Percentiles rank a stretch among this genome's conserved stretches.
Evolutionary conservation across 805 yeast species (phyloP).

Genomic region (Nematodospora valgi): DNA sequence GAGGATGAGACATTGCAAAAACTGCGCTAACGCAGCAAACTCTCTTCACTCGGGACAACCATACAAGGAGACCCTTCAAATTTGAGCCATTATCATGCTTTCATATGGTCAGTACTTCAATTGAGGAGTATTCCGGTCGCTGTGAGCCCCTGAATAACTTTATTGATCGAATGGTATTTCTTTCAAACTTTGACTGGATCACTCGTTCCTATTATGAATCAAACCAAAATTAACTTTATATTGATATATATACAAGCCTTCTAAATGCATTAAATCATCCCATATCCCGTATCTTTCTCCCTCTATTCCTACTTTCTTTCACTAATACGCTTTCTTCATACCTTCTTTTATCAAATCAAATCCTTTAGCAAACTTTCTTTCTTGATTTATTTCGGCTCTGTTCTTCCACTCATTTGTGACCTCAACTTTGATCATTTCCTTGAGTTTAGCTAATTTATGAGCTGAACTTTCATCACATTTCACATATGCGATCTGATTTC

Average conservation of each 20-base stretch:
- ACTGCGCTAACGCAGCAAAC: no score
- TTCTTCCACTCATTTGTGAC: constrained; percentile 54
- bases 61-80: no score
- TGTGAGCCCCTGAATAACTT: no score
- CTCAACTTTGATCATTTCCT: constrained; percentile 83
- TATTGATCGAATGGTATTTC: no score
- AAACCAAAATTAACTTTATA: not conserved
- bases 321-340: constrained; percentile 3
- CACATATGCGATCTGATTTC: constrained; percentile 74
- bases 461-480: constrained; percentile 75
- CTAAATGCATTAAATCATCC: not conserved
- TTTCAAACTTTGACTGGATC: no score
- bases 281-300: not conserved
- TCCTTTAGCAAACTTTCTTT: constrained; percentile 58
- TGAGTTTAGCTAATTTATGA: constrained; percentile 76
- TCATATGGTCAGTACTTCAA: no score
- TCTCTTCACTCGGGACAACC: no score
- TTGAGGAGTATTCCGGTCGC: no score
- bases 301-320: not conserved
- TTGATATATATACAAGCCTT: not conserved
- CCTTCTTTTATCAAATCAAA: constrained; percentile 25
- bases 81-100: no score
- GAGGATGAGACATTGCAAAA: no score
- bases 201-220: no score
- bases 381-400: constrained; percentile 47